Percentiles rank a stretch among this genome's conserved stretches.
Evolutionary conservation across 345 rosid species (phyloP).

Genomic region (Gossypium turneri): DNA sequence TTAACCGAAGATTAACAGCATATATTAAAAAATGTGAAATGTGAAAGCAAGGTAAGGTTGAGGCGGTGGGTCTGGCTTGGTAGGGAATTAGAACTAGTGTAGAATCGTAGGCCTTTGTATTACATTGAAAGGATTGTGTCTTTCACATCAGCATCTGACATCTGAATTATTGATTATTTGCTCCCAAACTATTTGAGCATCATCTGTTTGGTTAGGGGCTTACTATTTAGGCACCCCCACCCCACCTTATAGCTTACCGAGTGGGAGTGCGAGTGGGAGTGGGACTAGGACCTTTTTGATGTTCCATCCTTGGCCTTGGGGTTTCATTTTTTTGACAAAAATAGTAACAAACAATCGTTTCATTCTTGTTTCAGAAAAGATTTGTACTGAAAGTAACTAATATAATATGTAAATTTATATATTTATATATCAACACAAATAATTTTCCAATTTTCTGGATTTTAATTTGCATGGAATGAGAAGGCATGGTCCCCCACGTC

Average conservation of each 20-base stretch:
- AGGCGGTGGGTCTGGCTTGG: background rate
- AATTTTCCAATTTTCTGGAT: background rate
- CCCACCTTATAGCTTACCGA: background rate
- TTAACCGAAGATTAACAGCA: too few species aligned
- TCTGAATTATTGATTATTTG: background rate
- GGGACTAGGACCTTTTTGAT: conserved; percentile 4
- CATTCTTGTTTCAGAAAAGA: background rate
- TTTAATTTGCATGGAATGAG: background rate
- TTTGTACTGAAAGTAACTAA: background rate
- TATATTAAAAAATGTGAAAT: too few species aligned
- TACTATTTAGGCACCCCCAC: background rate
- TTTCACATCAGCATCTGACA: conserved; percentile 11
- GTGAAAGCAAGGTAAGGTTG: too few species aligned
- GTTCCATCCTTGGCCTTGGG: background rate
- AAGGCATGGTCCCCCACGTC: conserved; percentile 19
- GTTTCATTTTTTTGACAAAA: background rate
- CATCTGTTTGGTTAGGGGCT: background rate
- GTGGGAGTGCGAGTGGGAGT: background rate
- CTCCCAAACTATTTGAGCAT: conserved; percentile 19
- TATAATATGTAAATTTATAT: too few species aligned
- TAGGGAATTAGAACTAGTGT: background rate
- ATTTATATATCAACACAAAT: background rate
- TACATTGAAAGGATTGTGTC: background rate
- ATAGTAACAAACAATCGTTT: background rate
- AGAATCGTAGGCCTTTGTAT: background rate